Percentiles rank a stretch among this genome's conserved stretches.
Conservation (phyloP, 106 monocot species). For the Allium fistulosum region DNA sequence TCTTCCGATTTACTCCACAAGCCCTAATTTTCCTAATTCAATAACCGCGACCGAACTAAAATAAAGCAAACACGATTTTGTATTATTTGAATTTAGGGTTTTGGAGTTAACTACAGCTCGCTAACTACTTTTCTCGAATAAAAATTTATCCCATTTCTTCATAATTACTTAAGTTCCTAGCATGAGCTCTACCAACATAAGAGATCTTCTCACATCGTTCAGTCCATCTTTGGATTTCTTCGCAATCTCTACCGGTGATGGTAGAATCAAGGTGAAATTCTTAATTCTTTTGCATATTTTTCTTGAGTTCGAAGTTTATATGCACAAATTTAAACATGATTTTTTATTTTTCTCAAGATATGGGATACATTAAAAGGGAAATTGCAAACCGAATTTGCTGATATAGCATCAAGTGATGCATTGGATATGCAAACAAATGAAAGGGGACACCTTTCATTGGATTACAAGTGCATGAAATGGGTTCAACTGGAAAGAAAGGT, state of each 20-base stretch:
- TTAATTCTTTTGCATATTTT: too few relatives aligned
- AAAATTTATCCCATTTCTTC: too few relatives aligned
- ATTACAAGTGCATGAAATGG: conserved; percentile 96
- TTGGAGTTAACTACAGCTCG: too few relatives aligned
- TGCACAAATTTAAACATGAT: neutral
- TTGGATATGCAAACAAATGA: conserved; percentile 19
- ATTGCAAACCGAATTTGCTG: conserved; percentile 58
- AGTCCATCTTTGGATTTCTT: conserved; percentile 54
- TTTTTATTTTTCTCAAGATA: conserved; percentile 27
- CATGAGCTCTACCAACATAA: too few relatives aligned
- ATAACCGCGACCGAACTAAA: too few relatives aligned
- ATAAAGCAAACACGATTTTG: conserved; percentile 73
- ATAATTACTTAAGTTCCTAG: too few relatives aligned
- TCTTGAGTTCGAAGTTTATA: neutral
- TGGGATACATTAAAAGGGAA: conserved; percentile 76
- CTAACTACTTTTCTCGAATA: too few relatives aligned
- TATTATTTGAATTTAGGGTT: too few relatives aligned
- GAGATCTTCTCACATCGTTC: too few relatives aligned
- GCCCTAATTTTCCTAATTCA: too few relatives aligned
- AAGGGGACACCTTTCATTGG: conserved; percentile 62
- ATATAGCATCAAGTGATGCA: conserved; percentile 10
- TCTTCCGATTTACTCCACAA: too few relatives aligned
- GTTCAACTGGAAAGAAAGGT: conserved; percentile 67
- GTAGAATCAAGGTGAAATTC: conserved; percentile 56
- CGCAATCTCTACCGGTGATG: conserved; percentile 57